A percentile compares a stretch with the other conserved stretches of the same genome.
These are phyloP conservation scores for Bacidia gigantensis DNA, from an alignment of 495 filamentous ascomycete genomes.

Conservation along the genomic window DNA sequence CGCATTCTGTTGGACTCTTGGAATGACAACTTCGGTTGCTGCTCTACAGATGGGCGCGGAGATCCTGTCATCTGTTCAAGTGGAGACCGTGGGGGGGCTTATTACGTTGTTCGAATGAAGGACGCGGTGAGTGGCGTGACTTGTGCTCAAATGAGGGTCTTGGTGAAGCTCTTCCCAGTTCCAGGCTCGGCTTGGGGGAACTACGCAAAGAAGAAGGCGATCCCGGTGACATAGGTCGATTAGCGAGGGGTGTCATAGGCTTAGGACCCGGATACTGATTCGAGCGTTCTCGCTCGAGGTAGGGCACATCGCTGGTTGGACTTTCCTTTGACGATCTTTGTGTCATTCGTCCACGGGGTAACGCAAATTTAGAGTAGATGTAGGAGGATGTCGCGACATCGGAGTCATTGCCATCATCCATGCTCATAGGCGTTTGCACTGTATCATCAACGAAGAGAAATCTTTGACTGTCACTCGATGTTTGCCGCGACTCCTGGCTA, in stretches of 20 bases:
- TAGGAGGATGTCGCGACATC: conserved; percentile 53
- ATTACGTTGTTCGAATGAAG: conserved; percentile 30
- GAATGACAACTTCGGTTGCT: conserved; percentile 4
- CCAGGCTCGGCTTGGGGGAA: conserved; percentile 27
- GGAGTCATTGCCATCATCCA: conserved; percentile 32
- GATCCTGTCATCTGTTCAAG: conserved; percentile 24
- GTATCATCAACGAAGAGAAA: conserved; percentile 42
- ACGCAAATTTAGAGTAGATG: conserved; percentile 65
- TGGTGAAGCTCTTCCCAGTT: conserved; percentile 26
- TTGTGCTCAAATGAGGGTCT: conserved; percentile 29
- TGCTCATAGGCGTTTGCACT: conserved; percentile 48
- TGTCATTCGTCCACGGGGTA: conserved; percentile 68
- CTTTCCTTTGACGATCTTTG: conserved; percentile 57
- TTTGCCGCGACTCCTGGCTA: conserved; percentile 19
- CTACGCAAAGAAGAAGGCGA: conserved; percentile 38
- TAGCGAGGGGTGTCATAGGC: conserved; percentile 23
- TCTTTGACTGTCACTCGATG: conserved; percentile 24
- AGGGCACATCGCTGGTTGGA: conserved; percentile 43
- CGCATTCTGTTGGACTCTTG: conserved; percentile 26
- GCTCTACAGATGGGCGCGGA: conserved; percentile 36
- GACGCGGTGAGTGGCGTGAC: conserved; percentile 25
- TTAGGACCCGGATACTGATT: conserved; percentile 31
- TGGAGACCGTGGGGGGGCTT: conserved; percentile 1
- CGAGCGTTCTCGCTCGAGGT: conserved; percentile 48
- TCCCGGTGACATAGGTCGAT: conserved; percentile 32